These are phyloP conservation scores for Monosporascus sp. DNA, from an alignment of 2,329 filamentous ascomycete genomes.

Conservation along the genomic window DNA sequence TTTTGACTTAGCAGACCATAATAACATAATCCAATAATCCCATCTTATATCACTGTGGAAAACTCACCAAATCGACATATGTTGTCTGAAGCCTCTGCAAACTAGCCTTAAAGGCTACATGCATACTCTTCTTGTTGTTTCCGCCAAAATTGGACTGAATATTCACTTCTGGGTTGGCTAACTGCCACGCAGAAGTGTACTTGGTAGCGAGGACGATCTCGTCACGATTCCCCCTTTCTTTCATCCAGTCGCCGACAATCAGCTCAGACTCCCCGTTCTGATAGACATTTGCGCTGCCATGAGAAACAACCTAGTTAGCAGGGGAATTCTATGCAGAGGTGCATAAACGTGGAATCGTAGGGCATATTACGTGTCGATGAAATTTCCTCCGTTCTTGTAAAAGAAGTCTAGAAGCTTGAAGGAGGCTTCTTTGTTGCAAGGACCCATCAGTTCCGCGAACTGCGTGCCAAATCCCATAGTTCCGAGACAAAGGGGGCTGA, in stretches of 20 bases:
- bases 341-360: constrained; percentile 23
- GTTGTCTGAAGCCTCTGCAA: constrained; percentile 31
- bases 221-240: constrained; percentile 41
- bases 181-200: constrained; percentile 26
- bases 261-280: constrained; percentile 50
- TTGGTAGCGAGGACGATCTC: constrained; percentile 50
- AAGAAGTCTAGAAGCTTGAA: constrained; percentile 54
- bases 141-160: constrained; percentile 29
- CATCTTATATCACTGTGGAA: constrained; percentile 1
- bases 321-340: too few relatives aligned
- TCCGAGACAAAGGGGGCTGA: constrained; percentile 42
- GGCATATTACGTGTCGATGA: constrained; percentile 53
- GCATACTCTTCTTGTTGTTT: constrained; percentile 31
- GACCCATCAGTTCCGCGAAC: constrained; percentile 39
- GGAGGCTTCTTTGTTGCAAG: constrained; percentile 45
- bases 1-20: not conserved
- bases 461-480: constrained; percentile 43
- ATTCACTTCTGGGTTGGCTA: constrained; percentile 5
- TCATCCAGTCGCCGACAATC: constrained; percentile 54
- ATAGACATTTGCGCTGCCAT: constrained; percentile 42
- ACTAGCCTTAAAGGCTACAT: constrained; percentile 31
- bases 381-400: constrained; percentile 55
- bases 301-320: constrained; percentile 13
- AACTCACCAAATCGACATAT: constrained; percentile 26
- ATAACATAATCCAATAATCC: not conserved